These are phyloP conservation scores for Lentinula novae-zelandiae DNA, from an alignment of 1,284 basidiomycete species.

Conservation along the genomic window DNA sequence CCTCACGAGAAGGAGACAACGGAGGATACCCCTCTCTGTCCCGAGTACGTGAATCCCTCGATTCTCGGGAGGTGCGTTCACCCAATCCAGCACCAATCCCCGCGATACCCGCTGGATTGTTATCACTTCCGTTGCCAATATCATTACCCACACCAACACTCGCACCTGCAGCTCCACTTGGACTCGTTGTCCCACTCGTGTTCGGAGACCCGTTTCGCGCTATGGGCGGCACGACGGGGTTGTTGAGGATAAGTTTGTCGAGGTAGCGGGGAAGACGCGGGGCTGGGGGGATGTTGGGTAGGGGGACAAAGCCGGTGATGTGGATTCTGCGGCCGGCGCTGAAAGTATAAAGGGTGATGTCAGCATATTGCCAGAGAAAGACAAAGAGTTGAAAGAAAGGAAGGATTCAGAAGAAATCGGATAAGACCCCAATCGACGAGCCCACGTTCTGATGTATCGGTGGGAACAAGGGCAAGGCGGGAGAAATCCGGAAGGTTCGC, in stretches of 20 bases:
- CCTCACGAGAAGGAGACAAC: too few relatives aligned
- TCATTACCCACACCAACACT: slow-evolving; percentile 25
- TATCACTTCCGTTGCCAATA: slow-evolving; percentile 21
- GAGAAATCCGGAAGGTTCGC: too few relatives aligned
- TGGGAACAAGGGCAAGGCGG: too few relatives aligned
- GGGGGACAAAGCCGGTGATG: slow-evolving; percentile 45
- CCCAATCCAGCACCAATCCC: neutral
- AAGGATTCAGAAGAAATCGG: too few relatives aligned
- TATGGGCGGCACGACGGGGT: neutral
- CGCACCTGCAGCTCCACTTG: slow-evolving; percentile 2
- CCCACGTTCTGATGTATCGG: too few relatives aligned
- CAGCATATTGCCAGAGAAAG: neutral
- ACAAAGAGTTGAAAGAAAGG: too few relatives aligned
- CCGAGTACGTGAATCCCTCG: slow-evolving; percentile 10
- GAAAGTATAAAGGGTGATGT: neutral
- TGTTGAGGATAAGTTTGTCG: slow-evolving; percentile 90
- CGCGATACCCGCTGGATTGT: neutral
- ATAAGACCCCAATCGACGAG: too few relatives aligned
- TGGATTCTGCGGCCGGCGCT: slow-evolving; percentile 11
- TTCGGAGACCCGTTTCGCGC: neutral
- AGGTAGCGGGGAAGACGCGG: slow-evolving; percentile 88
- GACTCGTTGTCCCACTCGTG: slow-evolving; percentile 21
- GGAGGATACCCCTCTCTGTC: neutral
- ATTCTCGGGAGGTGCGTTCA: slow-evolving; percentile 21
- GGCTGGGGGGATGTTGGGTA: slow-evolving; percentile 79